These are phyloP conservation scores for Macrotyloma uniflorum DNA, from an alignment of 306 rosid species.

Conservation along the genomic window DNA sequence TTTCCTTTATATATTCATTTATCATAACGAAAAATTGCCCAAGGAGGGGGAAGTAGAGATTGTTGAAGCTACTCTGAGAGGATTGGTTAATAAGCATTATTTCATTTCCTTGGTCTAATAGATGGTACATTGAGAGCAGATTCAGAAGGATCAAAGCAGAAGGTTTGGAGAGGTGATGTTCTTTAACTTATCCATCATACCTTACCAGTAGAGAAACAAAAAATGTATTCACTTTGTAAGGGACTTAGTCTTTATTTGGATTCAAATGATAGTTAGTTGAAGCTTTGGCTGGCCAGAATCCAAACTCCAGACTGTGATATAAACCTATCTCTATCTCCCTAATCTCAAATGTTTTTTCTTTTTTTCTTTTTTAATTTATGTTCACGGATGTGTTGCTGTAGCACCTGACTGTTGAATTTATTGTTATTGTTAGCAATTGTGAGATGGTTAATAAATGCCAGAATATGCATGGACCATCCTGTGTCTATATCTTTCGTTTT, in stretches of 20 bases:
- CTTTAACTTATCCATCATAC: slow-evolving; percentile 37
- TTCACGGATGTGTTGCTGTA: slow-evolving; percentile 59
- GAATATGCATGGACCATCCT: slow-evolving; percentile 50
- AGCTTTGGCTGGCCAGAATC: slow-evolving; percentile 57
- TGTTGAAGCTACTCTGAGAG: slow-evolving; percentile 44
- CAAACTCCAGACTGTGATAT: slow-evolving; percentile 48
- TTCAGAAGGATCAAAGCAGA: slow-evolving; percentile 39
- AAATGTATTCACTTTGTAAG: slow-evolving; percentile 41
- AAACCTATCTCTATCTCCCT: slow-evolving; percentile 42
- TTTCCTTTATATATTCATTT: slow-evolving; percentile 56
- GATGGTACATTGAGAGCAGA: slow-evolving; percentile 41
- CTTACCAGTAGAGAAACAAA: slow-evolving; percentile 51
- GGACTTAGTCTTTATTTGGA: slow-evolving; percentile 53
- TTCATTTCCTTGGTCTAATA: slow-evolving; percentile 28
- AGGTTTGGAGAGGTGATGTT: slow-evolving; percentile 44
- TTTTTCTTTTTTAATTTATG: slow-evolving; percentile 17
- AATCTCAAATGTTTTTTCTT: slow-evolving; percentile 38
- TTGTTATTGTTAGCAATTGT: slow-evolving; percentile 71
- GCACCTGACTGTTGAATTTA: slow-evolving; percentile 75
- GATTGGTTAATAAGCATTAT: slow-evolving; percentile 29
- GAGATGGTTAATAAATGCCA: slow-evolving; percentile 86
- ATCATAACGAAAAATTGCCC: slow-evolving; percentile 52
- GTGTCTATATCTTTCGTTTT: slow-evolving; percentile 39
- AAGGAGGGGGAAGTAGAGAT: slow-evolving; percentile 40
- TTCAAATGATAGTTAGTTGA: slow-evolving; percentile 68